Percentiles rank a stretch among this genome's conserved stretches.
Evolutionary conservation across 257 asterid species (phyloP).

Genomic region (Jacaranda mimosifolia): DNA sequence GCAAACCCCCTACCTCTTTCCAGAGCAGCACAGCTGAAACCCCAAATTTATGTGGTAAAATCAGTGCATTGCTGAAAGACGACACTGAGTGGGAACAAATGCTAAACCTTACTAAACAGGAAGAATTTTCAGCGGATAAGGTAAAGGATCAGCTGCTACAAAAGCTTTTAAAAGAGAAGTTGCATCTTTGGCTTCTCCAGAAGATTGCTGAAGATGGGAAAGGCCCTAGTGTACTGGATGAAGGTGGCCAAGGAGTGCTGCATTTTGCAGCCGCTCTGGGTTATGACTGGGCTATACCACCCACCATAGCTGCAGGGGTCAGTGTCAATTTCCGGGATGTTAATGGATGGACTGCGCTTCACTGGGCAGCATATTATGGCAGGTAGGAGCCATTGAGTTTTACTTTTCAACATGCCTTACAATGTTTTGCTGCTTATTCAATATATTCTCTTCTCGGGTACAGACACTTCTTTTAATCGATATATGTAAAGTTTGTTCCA

Average conservation of each 20-base stretch:
- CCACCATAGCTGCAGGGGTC: slow-evolving; percentile 81
- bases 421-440: slow-evolving; percentile 25
- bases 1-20: slow-evolving; percentile 41
- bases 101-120: slow-evolving; percentile 54
- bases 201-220: slow-evolving; percentile 81
- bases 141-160: slow-evolving; percentile 69
- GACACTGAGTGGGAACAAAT: slow-evolving; percentile 77
- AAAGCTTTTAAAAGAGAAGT: slow-evolving; percentile 77
- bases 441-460: slow-evolving; percentile 5
- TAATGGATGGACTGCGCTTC: slow-evolving; percentile 96
- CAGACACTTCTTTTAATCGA: slow-evolving; percentile 17
- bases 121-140: slow-evolving; percentile 58
- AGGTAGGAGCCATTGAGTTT: slow-evolving; percentile 54
- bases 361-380: slow-evolving; percentile 96
- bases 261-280: slow-evolving; percentile 92
- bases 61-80: slow-evolving; percentile 64
- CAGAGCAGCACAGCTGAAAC: slow-evolving; percentile 50
- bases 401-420: slow-evolving; percentile 7
- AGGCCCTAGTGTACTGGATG: slow-evolving; percentile 78
- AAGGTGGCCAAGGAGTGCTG: slow-evolving; percentile 87
- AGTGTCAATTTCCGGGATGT: slow-evolving; percentile 84
- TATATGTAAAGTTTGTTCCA: neutral
- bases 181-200: slow-evolving; percentile 77
- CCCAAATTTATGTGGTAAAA: slow-evolving; percentile 53
- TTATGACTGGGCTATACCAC: slow-evolving; percentile 89